Evolutionary conservation across 306 rosid species (phyloP), one percentile per base, ranked within the genome.

Genomic region (Lotus japonicus): DNA sequence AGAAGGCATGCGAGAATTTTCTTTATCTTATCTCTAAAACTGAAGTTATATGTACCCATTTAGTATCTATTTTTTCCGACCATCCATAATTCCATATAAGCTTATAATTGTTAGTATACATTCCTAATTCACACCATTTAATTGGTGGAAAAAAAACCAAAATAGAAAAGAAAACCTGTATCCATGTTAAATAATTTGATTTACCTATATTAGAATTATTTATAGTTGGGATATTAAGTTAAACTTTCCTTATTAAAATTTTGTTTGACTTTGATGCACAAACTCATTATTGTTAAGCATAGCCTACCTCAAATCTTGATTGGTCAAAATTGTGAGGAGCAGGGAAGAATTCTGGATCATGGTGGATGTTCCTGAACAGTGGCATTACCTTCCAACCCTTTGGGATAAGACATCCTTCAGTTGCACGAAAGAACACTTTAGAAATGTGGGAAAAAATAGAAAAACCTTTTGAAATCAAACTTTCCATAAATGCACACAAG

Each of bases 341-440:
- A 45, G 88, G 54, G 84, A 83, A 88, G 55, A 86, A 79, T 60
- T 92, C 87, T 61, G 91, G 88, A 78, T 80, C 88, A 54, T 92
- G 95, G 79, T 92, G 98, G 84, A 92, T 89, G 74, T 81, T 89
- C 83, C 98, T 78, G 68, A 92, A 92, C 48, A 92, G 79, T 70
- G 98, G 98, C 98, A 92, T 82, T n/a, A 88, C 98, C 74, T 92
- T 92, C 98, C 98, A 92, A 39, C 98, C 98, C 81, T 92, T 92
- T 42, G 98, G 98, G 53, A 92, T 92, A 35, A 89, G 81, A 81
- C 81, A 92, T 44, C 98, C 96, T 92, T 82, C 49, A 50, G 43
- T 57, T 31, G 12, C 52, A 33, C 19, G 0, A 55, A 36, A 58
- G 6, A 77, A 67, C 64, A 62, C 19, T 61, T 19, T 56, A 60